Evolutionary conservation across 164 flowering plant species (phyloP).

Genomic region (Protea cynaroides): DNA sequence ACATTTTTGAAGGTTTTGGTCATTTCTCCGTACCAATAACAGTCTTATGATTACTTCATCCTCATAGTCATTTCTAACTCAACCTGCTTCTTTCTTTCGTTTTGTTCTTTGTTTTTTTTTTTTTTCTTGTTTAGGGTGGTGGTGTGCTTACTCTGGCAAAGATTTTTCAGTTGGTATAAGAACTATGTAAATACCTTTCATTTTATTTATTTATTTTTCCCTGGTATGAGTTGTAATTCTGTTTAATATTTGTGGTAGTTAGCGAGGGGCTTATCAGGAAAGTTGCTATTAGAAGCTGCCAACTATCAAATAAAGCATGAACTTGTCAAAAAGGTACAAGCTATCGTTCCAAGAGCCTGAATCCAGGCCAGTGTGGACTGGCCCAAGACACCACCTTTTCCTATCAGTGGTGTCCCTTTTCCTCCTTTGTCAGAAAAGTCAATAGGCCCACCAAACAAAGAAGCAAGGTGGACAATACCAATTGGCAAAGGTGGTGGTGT

Average conservation of each 20-base stretch:
- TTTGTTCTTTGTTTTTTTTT: too few relatives aligned
- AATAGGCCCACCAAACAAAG: too few relatives aligned
- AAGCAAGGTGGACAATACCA: too few relatives aligned
- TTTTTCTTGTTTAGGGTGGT: slow-evolving; percentile 47
- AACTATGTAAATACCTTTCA: slow-evolving; percentile 2
- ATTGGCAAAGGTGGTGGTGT: too few relatives aligned
- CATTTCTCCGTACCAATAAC: slow-evolving; percentile 2
- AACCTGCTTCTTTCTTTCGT: slow-evolving; percentile 1
- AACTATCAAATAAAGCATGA: slow-evolving; percentile 71
- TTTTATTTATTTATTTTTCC: slow-evolving; percentile 1
- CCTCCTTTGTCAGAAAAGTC: too few relatives aligned
- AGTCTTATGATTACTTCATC: not conserved
- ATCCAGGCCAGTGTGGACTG: too few relatives aligned
- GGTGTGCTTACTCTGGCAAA: slow-evolving; percentile 60
- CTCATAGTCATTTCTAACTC: slow-evolving; percentile 1
- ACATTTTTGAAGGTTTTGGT: slow-evolving; percentile 55
- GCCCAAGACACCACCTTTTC: too few relatives aligned
- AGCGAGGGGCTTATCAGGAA: slow-evolving; percentile 61
- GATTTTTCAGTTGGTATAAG: slow-evolving; percentile 61
- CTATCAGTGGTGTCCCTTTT: too few relatives aligned
- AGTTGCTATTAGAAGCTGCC: slow-evolving; percentile 75
- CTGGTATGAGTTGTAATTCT: slow-evolving; percentile 7
- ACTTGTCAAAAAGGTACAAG: slow-evolving; percentile 54
- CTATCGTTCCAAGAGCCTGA: not conserved
- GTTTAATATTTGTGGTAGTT: slow-evolving; percentile 38